Evolutionary conservation across 352 stramenopile genomes (phyloP).

Genomic region (Peronospora farinosa): DNA sequence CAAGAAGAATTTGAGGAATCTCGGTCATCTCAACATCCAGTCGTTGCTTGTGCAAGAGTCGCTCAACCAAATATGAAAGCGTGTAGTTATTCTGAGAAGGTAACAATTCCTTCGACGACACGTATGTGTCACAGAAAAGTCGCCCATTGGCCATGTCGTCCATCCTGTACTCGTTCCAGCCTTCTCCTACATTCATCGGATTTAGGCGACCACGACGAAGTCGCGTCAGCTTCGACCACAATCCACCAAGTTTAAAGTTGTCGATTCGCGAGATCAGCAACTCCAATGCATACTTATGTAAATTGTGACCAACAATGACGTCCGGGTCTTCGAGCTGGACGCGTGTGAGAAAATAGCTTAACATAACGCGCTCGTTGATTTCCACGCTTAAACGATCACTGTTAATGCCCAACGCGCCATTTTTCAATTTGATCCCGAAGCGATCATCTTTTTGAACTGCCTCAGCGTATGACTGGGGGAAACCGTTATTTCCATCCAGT

Average conservation of each 20-base stretch:
- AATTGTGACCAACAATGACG: constrained; percentile 97
- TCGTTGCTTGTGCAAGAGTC: constrained; percentile 84
- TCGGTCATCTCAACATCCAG: constrained; percentile 94
- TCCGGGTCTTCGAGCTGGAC: constrained; percentile 97
- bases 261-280: constrained; percentile 94
- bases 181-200: constrained; percentile 77
- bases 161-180: constrained; percentile 86
- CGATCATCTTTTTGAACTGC: constrained; percentile 52
- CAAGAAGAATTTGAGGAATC: constrained; percentile 90
- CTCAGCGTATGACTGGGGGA: constrained; percentile 52
- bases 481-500: constrained; percentile 52
- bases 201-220: constrained; percentile 67
- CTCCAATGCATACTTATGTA: constrained; percentile 97
- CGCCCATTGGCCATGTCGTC: constrained; percentile 90
- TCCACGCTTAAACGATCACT: constrained; percentile 61
- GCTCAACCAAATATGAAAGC: constrained; percentile 91
- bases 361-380: constrained; percentile 78
- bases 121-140: constrained; percentile 97
- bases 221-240: constrained; percentile 82
- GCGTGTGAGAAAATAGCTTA: constrained; percentile 85
- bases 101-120: constrained; percentile 96
- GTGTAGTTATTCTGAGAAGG: constrained; percentile 97
- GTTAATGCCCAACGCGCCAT: constrained; percentile 32
- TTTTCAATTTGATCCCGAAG: constrained; percentile 44
- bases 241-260: constrained; percentile 83